phyloP scores from a whole-genome alignment of 805 yeast species.

The Candida quercuum region DNA sequence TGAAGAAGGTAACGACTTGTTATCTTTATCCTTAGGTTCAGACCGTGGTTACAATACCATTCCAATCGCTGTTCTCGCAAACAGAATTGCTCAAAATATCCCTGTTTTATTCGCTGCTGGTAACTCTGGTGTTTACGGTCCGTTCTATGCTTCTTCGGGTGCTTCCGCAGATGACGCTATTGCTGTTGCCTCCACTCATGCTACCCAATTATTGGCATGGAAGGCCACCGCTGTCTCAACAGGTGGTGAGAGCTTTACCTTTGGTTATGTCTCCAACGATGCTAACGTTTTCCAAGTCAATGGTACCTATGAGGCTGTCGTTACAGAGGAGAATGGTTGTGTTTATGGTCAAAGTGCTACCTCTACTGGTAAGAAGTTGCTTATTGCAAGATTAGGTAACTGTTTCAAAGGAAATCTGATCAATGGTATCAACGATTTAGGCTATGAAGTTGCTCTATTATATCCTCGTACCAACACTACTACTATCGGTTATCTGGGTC shows the following conservation, averaged over 20 bases:
- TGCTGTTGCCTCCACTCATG: constrained; percentile 11
- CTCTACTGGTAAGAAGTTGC: background rate
- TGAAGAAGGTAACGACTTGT: constrained; percentile 10
- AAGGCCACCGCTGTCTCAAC: constrained; percentile 7
- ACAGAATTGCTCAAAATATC: constrained; percentile 7
- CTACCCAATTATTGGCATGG: constrained; percentile 7
- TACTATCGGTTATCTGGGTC: background rate
- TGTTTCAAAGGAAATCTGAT: constrained; percentile 2
- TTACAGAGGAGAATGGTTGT: constrained; percentile 6
- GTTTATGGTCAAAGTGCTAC: background rate
- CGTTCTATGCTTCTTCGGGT: constrained; percentile 11
- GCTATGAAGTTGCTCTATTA: constrained; percentile 1
- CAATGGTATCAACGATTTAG: background rate
- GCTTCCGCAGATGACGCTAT: constrained; percentile 10
- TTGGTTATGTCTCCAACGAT: constrained; percentile 5
- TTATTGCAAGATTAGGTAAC: constrained; percentile 6
- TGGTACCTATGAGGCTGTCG: constrained; percentile 5
- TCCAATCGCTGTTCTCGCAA: constrained; percentile 10
- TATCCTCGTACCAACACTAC: constrained; percentile 1
- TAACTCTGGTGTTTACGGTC: constrained; percentile 10
- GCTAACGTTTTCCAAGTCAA: constrained; percentile 1
- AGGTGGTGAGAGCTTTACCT: constrained; percentile 4
- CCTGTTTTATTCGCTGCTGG: constrained; percentile 14
- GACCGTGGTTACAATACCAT: constrained; percentile 8
- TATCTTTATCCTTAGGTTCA: constrained; percentile 12